Conservation (phyloP, 176 grass and related monocot species). For the Oropetium thomaeum region DNA sequence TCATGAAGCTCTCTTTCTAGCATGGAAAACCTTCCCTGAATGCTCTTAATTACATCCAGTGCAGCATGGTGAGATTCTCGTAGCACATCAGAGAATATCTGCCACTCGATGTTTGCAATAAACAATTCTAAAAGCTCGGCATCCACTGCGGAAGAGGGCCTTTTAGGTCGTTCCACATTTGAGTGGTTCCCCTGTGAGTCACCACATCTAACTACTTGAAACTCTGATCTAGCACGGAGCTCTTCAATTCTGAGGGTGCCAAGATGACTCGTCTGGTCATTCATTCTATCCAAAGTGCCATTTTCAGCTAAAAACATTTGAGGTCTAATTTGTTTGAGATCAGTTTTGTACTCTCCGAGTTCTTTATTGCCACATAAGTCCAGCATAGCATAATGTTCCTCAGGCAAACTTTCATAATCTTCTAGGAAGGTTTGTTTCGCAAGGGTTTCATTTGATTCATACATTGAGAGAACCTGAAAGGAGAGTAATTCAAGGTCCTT, state of each 20-base stretch:
- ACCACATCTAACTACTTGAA: constrained; percentile 32
- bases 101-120: constrained; percentile 53
- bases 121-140: constrained; percentile 64
- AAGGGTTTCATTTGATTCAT: constrained; percentile 85
- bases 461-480: constrained; percentile 98
- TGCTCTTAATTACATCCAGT: constrained; percentile 50
- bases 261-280: constrained; percentile 41
- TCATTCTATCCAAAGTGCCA: constrained; percentile 29
- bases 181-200: constrained; percentile 33
- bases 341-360: constrained; percentile 21
- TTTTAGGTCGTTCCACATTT: constrained; percentile 25
- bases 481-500: constrained; percentile 95
- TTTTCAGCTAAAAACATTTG: constrained; percentile 26
- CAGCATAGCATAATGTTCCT: constrained; percentile 37
- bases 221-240: constrained; percentile 38
- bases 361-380: constrained; percentile 35
- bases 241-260: constrained; percentile 38
- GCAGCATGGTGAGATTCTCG: constrained; percentile 49
- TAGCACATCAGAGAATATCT: constrained; percentile 81
- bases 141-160: constrained; percentile 40
- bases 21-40: constrained; percentile 52
- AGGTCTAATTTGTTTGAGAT: constrained; percentile 22
- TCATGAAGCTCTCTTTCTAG: constrained; percentile 63
- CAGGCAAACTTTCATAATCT: constrained; percentile 46
- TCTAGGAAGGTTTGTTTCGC: constrained; percentile 73